These are phyloP conservation scores for Candida silvatica DNA, from an alignment of 805 yeast species.

Conservation along the genomic window DNA sequence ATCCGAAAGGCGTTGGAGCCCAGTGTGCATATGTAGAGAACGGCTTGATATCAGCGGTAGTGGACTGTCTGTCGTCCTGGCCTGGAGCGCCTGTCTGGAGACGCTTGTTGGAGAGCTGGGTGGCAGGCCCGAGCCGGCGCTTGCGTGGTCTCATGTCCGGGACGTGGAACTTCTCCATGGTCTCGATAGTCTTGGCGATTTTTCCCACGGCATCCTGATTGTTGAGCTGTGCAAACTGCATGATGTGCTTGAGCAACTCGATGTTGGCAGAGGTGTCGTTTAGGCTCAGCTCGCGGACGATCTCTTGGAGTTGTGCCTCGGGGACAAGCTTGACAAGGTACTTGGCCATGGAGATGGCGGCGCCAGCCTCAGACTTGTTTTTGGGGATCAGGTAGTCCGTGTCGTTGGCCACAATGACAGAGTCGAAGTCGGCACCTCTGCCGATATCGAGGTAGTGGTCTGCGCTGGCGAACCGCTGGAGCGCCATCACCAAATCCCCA, in stretches of 20 bases:
- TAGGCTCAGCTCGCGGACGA: background rate
- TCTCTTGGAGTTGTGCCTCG: conserved; percentile 12
- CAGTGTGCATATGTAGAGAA: conserved; percentile 32
- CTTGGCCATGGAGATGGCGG: conserved; percentile 18
- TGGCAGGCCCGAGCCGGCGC: too few species aligned
- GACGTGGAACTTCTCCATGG: conserved; percentile 16
- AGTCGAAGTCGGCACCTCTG: conserved; percentile 2
- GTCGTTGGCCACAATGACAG: background rate
- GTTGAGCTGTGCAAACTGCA: background rate
- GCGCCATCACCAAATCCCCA: conserved; percentile 9
- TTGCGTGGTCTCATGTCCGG: conserved; percentile 10
- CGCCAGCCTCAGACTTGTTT: conserved; percentile 6
- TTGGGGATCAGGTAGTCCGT: conserved; percentile 4
- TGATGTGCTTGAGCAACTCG: background rate
- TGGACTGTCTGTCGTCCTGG: too few species aligned
- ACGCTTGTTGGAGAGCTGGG: too few species aligned
- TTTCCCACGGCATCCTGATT: conserved; percentile 6
- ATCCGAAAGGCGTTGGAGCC: conserved; percentile 51
- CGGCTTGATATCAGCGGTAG: too few species aligned
- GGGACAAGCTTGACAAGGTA: conserved; percentile 14
- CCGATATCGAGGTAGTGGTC: conserved; percentile 3
- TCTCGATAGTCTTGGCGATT: conserved; percentile 9
- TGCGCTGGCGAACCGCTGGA: conserved; percentile 8
- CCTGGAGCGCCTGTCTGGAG: too few species aligned
- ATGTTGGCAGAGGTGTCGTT: background rate